These are phyloP conservation scores for Blastobotrys terrestris DNA, from an alignment of 805 yeast genomes.

Conservation along the genomic window DNA sequence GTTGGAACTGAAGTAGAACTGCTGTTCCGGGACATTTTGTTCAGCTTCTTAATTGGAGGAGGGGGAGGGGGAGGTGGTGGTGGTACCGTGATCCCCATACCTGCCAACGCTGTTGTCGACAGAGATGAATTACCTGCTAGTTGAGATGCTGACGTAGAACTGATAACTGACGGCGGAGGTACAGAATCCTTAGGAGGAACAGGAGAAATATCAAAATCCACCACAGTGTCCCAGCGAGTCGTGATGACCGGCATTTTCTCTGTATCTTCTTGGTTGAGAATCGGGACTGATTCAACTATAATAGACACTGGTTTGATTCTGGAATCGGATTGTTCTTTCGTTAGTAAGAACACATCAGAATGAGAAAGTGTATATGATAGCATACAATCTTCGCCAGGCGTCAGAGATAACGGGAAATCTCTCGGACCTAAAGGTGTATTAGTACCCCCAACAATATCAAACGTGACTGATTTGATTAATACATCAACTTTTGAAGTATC, in stretches of 20 bases:
- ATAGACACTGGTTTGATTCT: conserved; percentile 4
- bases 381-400: conserved; percentile 25
- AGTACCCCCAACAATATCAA: conserved; percentile 24
- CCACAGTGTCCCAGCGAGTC: conserved; percentile 36
- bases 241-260: conserved; percentile 8
- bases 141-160: no score
- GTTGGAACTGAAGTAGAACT: conserved; percentile 15
- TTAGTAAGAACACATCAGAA: conserved; percentile 12
- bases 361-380: conserved; percentile 24
- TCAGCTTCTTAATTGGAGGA: conserved; percentile 1
- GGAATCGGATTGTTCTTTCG: conserved; percentile 7
- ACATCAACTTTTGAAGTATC: conserved; percentile 31
- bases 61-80: conserved; percentile 1
- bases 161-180: conserved; percentile 3
- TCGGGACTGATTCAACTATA: conserved; percentile 1
- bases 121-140: no score
- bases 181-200: not conserved
- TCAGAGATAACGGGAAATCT: conserved; percentile 26
- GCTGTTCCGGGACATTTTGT: conserved; percentile 13
- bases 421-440: conserved; percentile 18
- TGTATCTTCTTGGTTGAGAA: not conserved
- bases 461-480: conserved; percentile 9
- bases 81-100: no score
- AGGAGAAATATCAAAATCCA: conserved; percentile 23
- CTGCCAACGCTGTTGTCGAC: no score